A percentile compares a stretch with the other conserved stretches of the same genome.
phyloP scores from a whole-genome alignment of 805 yeast species.

The Yarrowia divulgata region DNA sequence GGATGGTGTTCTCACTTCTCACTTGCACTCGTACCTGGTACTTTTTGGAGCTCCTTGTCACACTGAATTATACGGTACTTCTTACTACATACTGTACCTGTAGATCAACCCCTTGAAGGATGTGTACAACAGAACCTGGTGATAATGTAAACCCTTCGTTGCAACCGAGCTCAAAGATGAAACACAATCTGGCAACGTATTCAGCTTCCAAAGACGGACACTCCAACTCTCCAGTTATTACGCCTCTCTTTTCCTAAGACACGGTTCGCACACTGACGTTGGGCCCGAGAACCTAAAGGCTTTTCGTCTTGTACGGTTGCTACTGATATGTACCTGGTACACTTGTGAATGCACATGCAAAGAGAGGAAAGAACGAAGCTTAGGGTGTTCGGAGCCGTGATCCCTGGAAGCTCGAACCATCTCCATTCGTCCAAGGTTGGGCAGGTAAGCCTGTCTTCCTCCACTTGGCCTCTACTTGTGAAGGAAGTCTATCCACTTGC shows the following conservation, averaged over 20 bases:
- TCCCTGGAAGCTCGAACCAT: background rate
- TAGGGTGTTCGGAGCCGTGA: background rate
- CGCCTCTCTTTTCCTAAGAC: background rate
- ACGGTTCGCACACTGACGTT: conserved; percentile 5
- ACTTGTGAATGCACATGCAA: background rate
- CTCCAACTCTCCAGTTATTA: no score
- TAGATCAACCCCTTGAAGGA: no score
- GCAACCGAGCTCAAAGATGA: background rate
- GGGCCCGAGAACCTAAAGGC: conserved; percentile 21
- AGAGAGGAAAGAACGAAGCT: background rate
- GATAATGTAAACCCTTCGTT: no score
- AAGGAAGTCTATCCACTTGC: conserved; percentile 8
- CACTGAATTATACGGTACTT: no score
- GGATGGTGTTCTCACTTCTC: no score
- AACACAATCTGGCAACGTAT: background rate
- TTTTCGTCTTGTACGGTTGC: background rate
- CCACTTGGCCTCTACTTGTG: background rate
- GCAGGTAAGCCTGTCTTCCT: background rate
- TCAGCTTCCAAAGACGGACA: background rate
- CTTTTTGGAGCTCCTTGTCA: no score
- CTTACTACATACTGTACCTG: no score
- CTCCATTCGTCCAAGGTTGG: background rate
- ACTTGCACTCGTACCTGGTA: no score
- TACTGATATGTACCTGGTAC: background rate
- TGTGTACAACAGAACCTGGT: no score